Conservation (phyloP, 177 flowering plant genomes). For the Tripterygium wilfordii region DNA sequence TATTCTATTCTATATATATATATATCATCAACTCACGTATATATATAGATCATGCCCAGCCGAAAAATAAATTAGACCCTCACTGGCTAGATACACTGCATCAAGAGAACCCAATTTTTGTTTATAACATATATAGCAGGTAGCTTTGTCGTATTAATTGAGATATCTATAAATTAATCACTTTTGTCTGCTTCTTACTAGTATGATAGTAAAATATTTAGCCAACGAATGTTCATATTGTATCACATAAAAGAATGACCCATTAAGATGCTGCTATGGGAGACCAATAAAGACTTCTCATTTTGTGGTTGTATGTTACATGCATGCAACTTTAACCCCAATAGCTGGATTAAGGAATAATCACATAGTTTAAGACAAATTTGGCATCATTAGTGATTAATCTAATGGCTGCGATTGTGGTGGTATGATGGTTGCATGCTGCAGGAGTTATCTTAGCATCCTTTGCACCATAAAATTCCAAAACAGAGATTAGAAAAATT, state of each 20-base stretch:
- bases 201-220: too few species aligned
- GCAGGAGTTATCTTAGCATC: slow-evolving; percentile 4
- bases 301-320: slow-evolving; percentile 1
- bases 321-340: slow-evolving; percentile 5
- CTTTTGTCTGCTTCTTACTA: slow-evolving; percentile 10
- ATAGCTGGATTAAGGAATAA: slow-evolving; percentile 7
- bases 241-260: too few species aligned
- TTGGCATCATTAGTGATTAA: slow-evolving; percentile 3
- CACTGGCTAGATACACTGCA: slow-evolving; percentile 24
- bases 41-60: too few species aligned
- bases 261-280: too few species aligned
- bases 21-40: too few species aligned
- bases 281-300: too few species aligned
- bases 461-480: background rate
- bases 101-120: background rate
- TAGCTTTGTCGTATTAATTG: slow-evolving; percentile 13
- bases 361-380: slow-evolving; percentile 3
- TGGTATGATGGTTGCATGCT: background rate
- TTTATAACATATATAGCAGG: background rate
- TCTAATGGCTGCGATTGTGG: slow-evolving; percentile 2
- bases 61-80: too few species aligned
- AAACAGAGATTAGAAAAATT: background rate
- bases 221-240: too few species aligned
- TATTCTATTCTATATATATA: too few species aligned
- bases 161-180: background rate